phyloP scores from a whole-genome alignment of 805 yeast species.

The Kregervanrija pseudodelftensis region DNA sequence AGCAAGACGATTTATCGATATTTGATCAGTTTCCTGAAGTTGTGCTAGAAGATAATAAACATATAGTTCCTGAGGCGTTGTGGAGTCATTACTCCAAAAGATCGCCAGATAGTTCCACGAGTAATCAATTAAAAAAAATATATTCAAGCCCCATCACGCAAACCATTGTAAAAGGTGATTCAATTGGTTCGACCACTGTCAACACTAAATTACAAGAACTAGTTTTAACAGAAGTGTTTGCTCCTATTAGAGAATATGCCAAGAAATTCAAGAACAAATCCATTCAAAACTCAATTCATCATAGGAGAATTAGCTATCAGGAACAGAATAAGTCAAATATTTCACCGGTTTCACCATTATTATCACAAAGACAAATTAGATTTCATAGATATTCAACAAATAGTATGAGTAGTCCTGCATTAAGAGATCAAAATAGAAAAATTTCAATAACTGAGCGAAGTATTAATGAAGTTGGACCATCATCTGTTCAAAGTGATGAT shows the following conservation, averaged over 20 bases:
- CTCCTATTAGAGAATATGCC: slow-evolving; percentile 35
- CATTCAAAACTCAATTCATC: neutral
- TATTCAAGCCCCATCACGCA: too few relatives aligned
- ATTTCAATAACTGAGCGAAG: too few relatives aligned
- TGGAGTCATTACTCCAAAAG: slow-evolving; percentile 43
- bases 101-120: too few relatives aligned
- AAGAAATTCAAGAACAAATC: slow-evolving; percentile 15
- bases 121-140: too few relatives aligned
- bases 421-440: neutral
- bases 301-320: neutral
- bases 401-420: slow-evolving; percentile 13
- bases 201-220: slow-evolving; percentile 66
- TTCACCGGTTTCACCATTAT: slow-evolving; percentile 7
- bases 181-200: slow-evolving; percentile 54
- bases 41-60: slow-evolving; percentile 84
- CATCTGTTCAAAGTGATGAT: slow-evolving; percentile 17
- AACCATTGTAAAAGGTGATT: too few relatives aligned
- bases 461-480: slow-evolving; percentile 3
- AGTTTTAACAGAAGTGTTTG: slow-evolving; percentile 68
- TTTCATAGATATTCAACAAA: slow-evolving; percentile 25
- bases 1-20: slow-evolving; percentile 3
- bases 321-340: slow-evolving; percentile 3
- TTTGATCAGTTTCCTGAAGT: slow-evolving; percentile 56
- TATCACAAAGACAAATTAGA: slow-evolving; percentile 8
- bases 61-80: slow-evolving; percentile 79